Base-by-base conservation (phyloP, 495 filamentous ascomycete species). In the Pyronema domesticum region DNA sequence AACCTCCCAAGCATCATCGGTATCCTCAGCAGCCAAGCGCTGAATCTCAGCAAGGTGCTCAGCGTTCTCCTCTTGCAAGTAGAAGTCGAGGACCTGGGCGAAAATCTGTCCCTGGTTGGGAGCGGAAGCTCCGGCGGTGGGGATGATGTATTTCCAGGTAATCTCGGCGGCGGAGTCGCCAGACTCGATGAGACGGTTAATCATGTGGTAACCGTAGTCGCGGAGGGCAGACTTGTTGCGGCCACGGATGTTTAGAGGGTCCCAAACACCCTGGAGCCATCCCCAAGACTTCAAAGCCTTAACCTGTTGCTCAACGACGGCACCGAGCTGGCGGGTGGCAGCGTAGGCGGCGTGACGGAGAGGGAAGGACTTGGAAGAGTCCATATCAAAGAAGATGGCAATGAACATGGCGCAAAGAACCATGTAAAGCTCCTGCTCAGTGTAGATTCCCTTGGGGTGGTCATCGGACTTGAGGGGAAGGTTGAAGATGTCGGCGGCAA, bases 71-170 rank as follows among this genome's bases (percentile, higher is more conserved):
- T 65, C 64, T 6, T 67, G 64, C 9, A 78, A 63, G 70, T 86
- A 93, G 71, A 79, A 89, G 62, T 93, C 85, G 9, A 89, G 73
- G 9, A 85, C 74, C 68, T 86, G 81, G 7, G 83, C 80, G 59
- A 91, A 82, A 57, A 81, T 71, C 63, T 85, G 80, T 4, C 74
- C 78, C 60, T 89, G 83, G 60, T 77, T 86, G 1, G 85, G 77
- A 1, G 85, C 76, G 58, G 79, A 73, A 3, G 74, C 74, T 17
- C 74, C 73, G 7, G 77, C 74, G 14, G 75, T 72, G 3, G 80
- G 80, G 46, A 84, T 60, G 46, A 91, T 76, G 59, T 86, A 81
- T 7, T 72, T 73, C 78, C 81, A 89, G 5, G 81, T 80, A 53
- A 88, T 78, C 46, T 93, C 80, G 35, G 80, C 75, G 30, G 73